These are phyloP conservation scores for Neurospora sp. DNA, from an alignment of 495 filamentous ascomycete genomes.

Conservation along the genomic window DNA sequence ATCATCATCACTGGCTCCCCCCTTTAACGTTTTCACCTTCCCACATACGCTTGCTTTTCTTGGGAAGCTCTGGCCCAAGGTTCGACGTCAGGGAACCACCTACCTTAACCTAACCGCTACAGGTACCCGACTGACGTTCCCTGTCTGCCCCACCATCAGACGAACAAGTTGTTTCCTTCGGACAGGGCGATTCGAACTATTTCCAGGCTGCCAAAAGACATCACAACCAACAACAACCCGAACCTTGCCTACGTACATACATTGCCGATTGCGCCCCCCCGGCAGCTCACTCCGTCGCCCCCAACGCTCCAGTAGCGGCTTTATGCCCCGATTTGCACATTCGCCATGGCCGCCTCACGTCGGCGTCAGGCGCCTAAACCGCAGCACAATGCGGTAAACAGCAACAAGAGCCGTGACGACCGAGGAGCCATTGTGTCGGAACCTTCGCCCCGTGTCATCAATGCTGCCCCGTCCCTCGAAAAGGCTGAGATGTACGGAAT, in stretches of 20 bases:
- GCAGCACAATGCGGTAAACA: constrained; percentile 21
- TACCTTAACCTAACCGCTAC: background rate
- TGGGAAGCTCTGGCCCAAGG: background rate
- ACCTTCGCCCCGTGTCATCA: constrained; percentile 40
- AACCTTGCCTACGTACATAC: background rate
- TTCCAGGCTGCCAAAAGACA: background rate
- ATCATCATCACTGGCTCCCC: background rate
- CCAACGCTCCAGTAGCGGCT: background rate
- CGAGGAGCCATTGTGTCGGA: constrained; percentile 17
- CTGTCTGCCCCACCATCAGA: constrained; percentile 1
- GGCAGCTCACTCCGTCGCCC: background rate
- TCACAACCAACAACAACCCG: background rate
- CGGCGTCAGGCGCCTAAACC: constrained; percentile 26
- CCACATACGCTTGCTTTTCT: background rate
- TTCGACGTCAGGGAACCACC: background rate
- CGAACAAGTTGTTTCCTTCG: background rate
- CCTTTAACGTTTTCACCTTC: background rate
- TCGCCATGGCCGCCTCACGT: constrained; percentile 24
- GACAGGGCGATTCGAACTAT: background rate
- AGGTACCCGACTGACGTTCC: background rate
- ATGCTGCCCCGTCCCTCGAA: constrained; percentile 44
- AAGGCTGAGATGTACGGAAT: constrained; percentile 48
- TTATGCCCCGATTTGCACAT: constrained; percentile 13
- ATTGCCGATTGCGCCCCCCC: constrained; percentile 1
- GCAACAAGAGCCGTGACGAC: constrained; percentile 25